phyloP scores from a whole-genome alignment of 148 eudicot species.

The Diospyros kaki region DNA sequence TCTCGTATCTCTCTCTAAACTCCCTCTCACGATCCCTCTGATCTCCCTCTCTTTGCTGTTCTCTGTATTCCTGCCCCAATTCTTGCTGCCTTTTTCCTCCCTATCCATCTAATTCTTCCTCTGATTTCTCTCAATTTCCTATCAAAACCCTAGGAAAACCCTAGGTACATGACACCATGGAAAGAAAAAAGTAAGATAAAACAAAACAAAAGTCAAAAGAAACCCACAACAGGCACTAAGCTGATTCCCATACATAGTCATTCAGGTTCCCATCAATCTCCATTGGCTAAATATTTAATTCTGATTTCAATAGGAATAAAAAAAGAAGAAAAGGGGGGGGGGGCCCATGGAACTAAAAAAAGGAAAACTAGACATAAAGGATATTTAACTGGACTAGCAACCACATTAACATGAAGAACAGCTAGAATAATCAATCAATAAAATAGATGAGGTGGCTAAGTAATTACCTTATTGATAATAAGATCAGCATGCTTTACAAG shows the following conservation, averaged over 20 bases:
- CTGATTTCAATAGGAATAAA: neutral
- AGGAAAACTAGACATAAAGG: neutral
- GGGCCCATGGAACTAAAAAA: neutral
- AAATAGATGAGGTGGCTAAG: neutral
- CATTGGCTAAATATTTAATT: neutral
- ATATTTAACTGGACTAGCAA: neutral
- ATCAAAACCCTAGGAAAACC: too few relatives aligned
- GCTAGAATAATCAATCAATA: neutral
- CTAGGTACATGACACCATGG: too few relatives aligned
- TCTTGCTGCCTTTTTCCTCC: too few relatives aligned
- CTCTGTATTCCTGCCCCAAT: too few relatives aligned
- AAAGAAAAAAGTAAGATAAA: neutral
- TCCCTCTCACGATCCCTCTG: too few relatives aligned
- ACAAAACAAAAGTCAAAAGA: neutral
- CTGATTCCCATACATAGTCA: neutral
- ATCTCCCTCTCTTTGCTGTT: too few relatives aligned
- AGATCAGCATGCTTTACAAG: constrained; percentile 95
- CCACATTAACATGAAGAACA: neutral
- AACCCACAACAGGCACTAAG: neutral
- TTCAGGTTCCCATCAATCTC: neutral
- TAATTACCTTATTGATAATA: constrained; percentile 73
- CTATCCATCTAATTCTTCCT: too few relatives aligned
- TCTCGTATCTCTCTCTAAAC: too few relatives aligned
- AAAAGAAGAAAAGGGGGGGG: neutral
- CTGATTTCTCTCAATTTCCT: too few relatives aligned